These are phyloP conservation scores for Diaporthe citrichinensis DNA, from an alignment of 2,329 filamentous ascomycete genomes.

Conservation along the genomic window DNA sequence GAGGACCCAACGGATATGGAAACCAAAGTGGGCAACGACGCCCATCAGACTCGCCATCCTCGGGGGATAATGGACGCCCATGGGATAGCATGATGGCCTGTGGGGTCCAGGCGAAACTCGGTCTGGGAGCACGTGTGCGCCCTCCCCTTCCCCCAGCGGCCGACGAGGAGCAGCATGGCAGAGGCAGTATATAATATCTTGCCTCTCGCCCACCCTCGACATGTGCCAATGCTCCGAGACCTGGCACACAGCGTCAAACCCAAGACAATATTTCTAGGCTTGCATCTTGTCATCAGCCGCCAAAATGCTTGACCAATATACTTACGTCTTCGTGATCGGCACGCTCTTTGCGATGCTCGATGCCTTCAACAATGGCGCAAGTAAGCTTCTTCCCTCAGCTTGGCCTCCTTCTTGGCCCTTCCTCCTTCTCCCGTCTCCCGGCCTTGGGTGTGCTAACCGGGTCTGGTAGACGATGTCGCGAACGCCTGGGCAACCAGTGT, in stretches of 20 bases:
- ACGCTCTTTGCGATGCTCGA: constrained; percentile 82
- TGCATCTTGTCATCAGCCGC: constrained; percentile 41
- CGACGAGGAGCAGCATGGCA: background rate
- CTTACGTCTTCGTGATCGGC: constrained; percentile 82
- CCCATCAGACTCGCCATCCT: constrained; percentile 29
- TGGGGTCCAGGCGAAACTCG: constrained; percentile 21
- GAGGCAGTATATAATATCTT: constrained; percentile 4
- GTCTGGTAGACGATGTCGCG: constrained; percentile 80
- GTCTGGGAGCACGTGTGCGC: constrained; percentile 9
- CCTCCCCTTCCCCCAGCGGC: background rate
- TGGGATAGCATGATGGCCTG: constrained; percentile 3
- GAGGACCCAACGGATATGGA: constrained; percentile 17
- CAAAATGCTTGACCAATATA: constrained; percentile 75
- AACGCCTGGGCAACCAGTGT: constrained; percentile 88
- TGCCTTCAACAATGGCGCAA: constrained; percentile 84
- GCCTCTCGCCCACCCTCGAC: constrained; percentile 4
- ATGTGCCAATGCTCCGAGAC: background rate
- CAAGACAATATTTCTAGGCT: constrained; percentile 12
- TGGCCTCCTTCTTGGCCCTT: constrained; percentile 5
- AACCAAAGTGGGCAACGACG: constrained; percentile 5
- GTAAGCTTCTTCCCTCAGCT: constrained; percentile 58
- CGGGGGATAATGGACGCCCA: background rate
- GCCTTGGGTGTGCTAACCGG: constrained; percentile 16
- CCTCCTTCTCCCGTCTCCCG: background rate
- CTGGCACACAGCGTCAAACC: constrained; percentile 7